A percentile compares a stretch with the other conserved stretches of the same genome.
Evolutionary conservation across 768 basidiomycete genomes (phyloP).

Genomic region (Termitomyces sp.): DNA sequence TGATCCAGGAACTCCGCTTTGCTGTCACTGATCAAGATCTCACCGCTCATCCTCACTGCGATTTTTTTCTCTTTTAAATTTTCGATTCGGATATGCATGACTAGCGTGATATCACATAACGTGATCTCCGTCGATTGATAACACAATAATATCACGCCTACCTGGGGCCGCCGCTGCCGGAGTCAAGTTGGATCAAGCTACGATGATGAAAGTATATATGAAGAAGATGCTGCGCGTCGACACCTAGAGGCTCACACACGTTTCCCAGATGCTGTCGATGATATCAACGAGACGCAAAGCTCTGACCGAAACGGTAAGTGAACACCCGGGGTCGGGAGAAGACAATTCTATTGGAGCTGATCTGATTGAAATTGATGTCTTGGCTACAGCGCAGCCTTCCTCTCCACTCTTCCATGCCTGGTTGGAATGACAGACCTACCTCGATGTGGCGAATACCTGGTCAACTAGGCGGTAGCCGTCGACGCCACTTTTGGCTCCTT

Average conservation of each 20-base stretch:
- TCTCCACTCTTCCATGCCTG: slow-evolving; percentile 11
- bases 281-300: background rate
- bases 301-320: background rate
- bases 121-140: background rate
- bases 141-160: background rate
- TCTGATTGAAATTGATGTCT: slow-evolving; percentile 4
- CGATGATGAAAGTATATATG: background rate
- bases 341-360: slow-evolving; percentile 1
- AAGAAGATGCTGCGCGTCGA: background rate
- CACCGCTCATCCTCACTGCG: no score
- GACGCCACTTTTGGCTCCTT: slow-evolving; percentile 17
- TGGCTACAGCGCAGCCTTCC: slow-evolving; percentile 4
- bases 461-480: slow-evolving; percentile 11
- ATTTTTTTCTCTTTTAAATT: no score
- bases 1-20: no score
- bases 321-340: background rate
- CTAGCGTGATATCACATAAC: no score
- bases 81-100: no score
- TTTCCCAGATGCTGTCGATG: background rate
- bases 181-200: background rate
- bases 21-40: no score
- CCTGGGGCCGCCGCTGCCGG: background rate
- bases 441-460: slow-evolving; percentile 15
- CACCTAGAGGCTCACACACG: background rate
- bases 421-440: slow-evolving; percentile 16